phyloP scores from a whole-genome alignment of 2,329 filamentous ascomycete species.

The Talaromyces sp. region DNA sequence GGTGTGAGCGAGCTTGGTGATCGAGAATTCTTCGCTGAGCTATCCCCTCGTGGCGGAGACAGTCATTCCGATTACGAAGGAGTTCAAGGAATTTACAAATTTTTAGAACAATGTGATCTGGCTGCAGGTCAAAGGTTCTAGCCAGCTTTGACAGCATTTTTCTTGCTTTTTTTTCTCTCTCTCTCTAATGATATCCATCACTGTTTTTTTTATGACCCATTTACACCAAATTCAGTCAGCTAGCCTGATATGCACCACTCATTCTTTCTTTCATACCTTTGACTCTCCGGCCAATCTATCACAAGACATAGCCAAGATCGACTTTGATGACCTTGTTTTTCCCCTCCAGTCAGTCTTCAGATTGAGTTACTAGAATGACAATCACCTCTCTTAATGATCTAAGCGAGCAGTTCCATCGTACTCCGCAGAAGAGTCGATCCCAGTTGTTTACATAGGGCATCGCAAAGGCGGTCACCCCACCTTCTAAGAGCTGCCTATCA shows the following conservation, averaged over 20 bases:
- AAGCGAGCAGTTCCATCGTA: background rate
- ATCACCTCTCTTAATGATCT: background rate
- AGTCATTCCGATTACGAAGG: slow-evolving; percentile 57
- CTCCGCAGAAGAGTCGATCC: background rate
- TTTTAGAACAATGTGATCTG: slow-evolving; percentile 62
- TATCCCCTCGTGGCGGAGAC: slow-evolving; percentile 25
- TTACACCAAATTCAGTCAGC: background rate
- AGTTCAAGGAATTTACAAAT: slow-evolving; percentile 63
- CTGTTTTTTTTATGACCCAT: background rate
- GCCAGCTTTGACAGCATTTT: slow-evolving; percentile 17
- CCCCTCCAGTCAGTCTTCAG: background rate
- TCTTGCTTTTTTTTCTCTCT: background rate
- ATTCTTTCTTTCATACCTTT: background rate
- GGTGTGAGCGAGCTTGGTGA: slow-evolving; percentile 52
- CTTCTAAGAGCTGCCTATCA: background rate
- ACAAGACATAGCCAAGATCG: background rate
- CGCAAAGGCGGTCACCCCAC: slow-evolving; percentile 1
- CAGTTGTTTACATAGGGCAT: background rate
- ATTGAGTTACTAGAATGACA: background rate
- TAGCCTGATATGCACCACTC: background rate
- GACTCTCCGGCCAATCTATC: too few relatives aligned
- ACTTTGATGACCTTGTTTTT: background rate
- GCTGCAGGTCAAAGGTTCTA: slow-evolving; percentile 33
- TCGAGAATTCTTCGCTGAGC: slow-evolving; percentile 38
- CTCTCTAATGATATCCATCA: slow-evolving; percentile 10